Evolutionary conservation across 345 rosid genomes (phyloP).

Genomic region (Carallia pectinifolia): DNA sequence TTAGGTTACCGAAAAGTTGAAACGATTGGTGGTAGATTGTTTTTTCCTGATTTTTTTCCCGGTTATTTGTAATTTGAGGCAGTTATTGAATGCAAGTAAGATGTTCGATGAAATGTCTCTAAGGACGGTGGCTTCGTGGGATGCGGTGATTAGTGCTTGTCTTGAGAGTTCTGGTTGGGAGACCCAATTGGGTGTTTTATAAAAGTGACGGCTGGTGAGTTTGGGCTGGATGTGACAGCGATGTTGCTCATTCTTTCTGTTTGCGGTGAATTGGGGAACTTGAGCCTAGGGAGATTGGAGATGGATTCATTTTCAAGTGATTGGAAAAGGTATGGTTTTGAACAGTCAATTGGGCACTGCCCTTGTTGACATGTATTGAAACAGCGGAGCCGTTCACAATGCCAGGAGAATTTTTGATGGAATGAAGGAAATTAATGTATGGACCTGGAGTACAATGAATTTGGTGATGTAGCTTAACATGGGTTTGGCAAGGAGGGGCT

Average conservation of each 20-base stretch:
- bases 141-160: conserved; percentile 61
- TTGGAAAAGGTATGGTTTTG: conserved; percentile 49
- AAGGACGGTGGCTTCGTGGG: conserved; percentile 75
- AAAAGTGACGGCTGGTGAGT: conserved; percentile 45
- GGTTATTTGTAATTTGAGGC: too few relatives aligned
- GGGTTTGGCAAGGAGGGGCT: conserved; percentile 66
- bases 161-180: conserved; percentile 40
- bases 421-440: conserved; percentile 58
- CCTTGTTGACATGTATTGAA: conserved; percentile 74
- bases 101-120: conserved; percentile 33
- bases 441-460: conserved; percentile 96
- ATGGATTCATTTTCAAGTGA: conserved; percentile 61
- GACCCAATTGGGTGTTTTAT: conserved; percentile 46
- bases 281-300: conserved; percentile 54
- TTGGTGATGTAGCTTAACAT: conserved; percentile 64
- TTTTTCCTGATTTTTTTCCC: too few relatives aligned
- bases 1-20: too few relatives aligned
- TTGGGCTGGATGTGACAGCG: conserved; percentile 63
- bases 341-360: conserved; percentile 62
- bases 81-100: conserved; percentile 40
- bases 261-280: conserved; percentile 49
- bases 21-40: too few relatives aligned
- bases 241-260: conserved; percentile 66
- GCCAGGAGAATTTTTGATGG: conserved; percentile 19
- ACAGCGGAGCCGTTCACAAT: conserved; percentile 45